Percentiles rank a stretch among this genome's conserved stretches.
Conservation (phyloP, 116 monocot species). For the Papilionanthe hybrid region DNA sequence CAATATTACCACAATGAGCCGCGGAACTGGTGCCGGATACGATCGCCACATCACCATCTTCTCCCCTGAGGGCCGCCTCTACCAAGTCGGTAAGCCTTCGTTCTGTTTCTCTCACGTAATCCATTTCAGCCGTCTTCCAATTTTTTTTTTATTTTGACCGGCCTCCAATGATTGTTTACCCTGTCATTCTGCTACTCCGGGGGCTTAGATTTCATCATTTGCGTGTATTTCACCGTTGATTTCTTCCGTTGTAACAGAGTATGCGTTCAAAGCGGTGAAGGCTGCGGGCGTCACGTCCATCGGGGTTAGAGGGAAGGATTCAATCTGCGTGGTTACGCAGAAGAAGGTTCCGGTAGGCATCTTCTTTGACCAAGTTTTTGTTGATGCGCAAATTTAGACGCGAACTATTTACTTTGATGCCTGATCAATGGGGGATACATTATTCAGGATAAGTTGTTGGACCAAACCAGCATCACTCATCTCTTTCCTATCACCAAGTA, state of each 20-base stretch:
- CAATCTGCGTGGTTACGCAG: constrained; percentile 96
- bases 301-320: constrained; percentile 93
- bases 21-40: constrained; percentile 93
- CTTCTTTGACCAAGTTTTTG: not conserved
- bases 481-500: constrained; percentile 89
- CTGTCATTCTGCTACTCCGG: not conserved
- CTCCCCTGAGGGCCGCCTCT: constrained; percentile 98
- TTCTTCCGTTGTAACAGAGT: constrained; percentile 48
- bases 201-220: not conserved
- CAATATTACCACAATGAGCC: constrained; percentile 50
- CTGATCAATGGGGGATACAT: not conserved
- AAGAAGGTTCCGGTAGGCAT: constrained; percentile 98
- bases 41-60: constrained; percentile 99
- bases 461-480: constrained; percentile 91
- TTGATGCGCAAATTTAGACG: not conserved
- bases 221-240: not conserved
- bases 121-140: not conserved
- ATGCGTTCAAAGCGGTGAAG: constrained; percentile 99
- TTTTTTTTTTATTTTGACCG: not conserved
- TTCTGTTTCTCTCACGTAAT: not conserved
- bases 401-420: not conserved
- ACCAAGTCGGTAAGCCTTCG: constrained; percentile 81
- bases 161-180: not conserved
- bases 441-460: constrained; percentile 93
- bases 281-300: constrained; percentile 89